Percentiles rank a stretch among this genome's conserved stretches.
phyloP scores from a whole-genome alignment of 768 basidiomycete genomes.

The Termitomyces sp. region DNA sequence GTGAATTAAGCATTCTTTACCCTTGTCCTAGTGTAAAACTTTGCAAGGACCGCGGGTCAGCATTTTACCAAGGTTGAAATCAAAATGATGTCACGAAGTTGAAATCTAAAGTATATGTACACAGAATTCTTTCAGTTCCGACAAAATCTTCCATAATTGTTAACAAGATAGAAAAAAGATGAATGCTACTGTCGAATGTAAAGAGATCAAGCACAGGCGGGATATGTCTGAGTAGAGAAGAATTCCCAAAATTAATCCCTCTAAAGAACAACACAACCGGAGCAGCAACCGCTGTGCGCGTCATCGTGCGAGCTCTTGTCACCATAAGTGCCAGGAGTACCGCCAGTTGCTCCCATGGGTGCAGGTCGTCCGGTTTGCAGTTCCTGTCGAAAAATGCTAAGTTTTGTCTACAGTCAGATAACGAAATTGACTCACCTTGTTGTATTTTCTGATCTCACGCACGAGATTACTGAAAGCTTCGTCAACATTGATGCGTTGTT shows the following conservation, averaged over 20 bases:
- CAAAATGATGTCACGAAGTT: constrained; percentile 3
- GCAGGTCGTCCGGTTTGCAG: constrained; percentile 73
- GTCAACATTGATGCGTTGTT: constrained; percentile 94
- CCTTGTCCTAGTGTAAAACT: not conserved
- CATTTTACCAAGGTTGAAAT: not conserved
- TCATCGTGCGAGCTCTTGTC: constrained; percentile 46
- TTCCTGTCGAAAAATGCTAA: constrained; percentile 37
- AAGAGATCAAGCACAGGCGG: constrained; percentile 21
- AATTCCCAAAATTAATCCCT: constrained; percentile 1
- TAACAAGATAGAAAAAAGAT: constrained; percentile 9
- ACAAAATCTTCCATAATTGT: constrained; percentile 13
- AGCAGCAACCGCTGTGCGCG: constrained; percentile 57
- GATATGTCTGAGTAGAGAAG: not conserved
- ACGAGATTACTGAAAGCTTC: constrained; percentile 93
- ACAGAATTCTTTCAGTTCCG: constrained; percentile 13
- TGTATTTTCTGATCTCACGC: constrained; percentile 89
- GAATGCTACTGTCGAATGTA: not conserved
- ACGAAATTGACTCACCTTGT: constrained; percentile 56
- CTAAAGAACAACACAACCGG: constrained; percentile 60
- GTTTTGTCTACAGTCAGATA: not conserved
- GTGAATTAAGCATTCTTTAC: not conserved
- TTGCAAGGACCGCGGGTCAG: not conserved
- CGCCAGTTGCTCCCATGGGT: constrained; percentile 37
- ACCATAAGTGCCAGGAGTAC: constrained; percentile 44
- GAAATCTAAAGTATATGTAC: constrained; percentile 14